A percentile compares a stretch with the other conserved stretches of the same genome.
Conservation (phyloP, 140 eudicot species). For the Flaveria floridana region DNA sequence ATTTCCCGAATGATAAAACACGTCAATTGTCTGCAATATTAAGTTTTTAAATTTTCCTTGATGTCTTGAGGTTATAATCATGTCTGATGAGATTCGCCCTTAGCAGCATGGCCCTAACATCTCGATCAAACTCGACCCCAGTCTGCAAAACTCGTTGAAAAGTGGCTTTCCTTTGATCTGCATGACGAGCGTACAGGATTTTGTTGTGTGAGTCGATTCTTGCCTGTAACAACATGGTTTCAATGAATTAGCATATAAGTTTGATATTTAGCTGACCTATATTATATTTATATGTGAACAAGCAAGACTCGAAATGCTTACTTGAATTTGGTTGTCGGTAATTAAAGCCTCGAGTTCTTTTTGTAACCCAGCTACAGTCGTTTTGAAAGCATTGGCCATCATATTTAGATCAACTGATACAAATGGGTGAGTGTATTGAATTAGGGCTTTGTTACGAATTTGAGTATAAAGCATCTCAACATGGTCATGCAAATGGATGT, state of each 20-base stretch:
- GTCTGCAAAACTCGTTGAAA: slow-evolving; percentile 91
- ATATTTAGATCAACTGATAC: slow-evolving; percentile 81
- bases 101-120: slow-evolving; percentile 81
- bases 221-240: slow-evolving; percentile 54
- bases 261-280: background rate
- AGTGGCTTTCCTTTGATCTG: slow-evolving; percentile 96
- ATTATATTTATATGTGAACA: background rate
- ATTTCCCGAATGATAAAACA: background rate
- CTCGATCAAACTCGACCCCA: slow-evolving; percentile 80
- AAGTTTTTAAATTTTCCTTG: slow-evolving; percentile 50
- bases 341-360: slow-evolving; percentile 87
- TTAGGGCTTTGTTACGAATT: slow-evolving; percentile 90
- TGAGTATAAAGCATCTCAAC: slow-evolving; percentile 76
- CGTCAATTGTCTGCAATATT: background rate
- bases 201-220: slow-evolving; percentile 95
- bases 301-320: slow-evolving; percentile 25
- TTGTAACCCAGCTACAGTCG: slow-evolving; percentile 63
- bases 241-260: background rate
- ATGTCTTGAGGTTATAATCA: slow-evolving; percentile 48
- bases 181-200: slow-evolving; percentile 86
- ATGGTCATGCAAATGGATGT: slow-evolving; percentile 93
- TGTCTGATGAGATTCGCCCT: slow-evolving; percentile 85
- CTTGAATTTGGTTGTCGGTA: slow-evolving; percentile 89
- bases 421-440: slow-evolving; percentile 89
- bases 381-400: slow-evolving; percentile 97